Conservation (phyloP, 2,329 filamentous ascomycete species). For the Paracorniculantispora psalliotae region DNA sequence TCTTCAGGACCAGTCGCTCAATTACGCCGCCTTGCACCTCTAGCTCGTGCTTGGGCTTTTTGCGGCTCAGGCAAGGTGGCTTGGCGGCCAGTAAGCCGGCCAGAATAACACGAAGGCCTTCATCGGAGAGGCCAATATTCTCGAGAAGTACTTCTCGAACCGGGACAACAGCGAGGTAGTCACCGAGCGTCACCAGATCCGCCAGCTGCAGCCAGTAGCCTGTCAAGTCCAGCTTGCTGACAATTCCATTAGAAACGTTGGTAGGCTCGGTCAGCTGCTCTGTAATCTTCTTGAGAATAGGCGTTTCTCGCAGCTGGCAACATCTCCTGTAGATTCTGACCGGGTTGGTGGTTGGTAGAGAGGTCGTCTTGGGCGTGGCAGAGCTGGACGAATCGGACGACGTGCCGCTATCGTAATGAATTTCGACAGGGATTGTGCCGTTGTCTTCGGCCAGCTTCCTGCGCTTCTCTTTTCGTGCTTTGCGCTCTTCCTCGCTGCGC, state of each 20-base stretch:
- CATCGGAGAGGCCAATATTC: slow-evolving; percentile 80
- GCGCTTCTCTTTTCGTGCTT: slow-evolving; percentile 86
- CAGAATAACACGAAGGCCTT: slow-evolving; percentile 79
- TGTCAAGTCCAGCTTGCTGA: slow-evolving; percentile 77
- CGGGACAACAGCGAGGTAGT: slow-evolving; percentile 91
- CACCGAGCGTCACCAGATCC: slow-evolving; percentile 82
- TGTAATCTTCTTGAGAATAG: slow-evolving; percentile 85
- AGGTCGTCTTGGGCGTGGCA: slow-evolving; percentile 23
- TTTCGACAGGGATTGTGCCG: slow-evolving; percentile 78
- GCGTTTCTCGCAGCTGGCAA: slow-evolving; percentile 88
- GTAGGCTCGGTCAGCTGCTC: slow-evolving; percentile 73
- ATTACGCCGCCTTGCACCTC: slow-evolving; percentile 64
- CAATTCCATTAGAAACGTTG: slow-evolving; percentile 67
- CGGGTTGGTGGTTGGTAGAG: slow-evolving; percentile 78
- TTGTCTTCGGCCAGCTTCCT: slow-evolving; percentile 81
- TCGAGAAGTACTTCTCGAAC: slow-evolving; percentile 82
- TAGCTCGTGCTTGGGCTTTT: slow-evolving; percentile 38
- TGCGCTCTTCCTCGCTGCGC: slow-evolving; percentile 85
- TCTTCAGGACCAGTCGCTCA: slow-evolving; percentile 82
- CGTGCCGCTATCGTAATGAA: slow-evolving; percentile 66
- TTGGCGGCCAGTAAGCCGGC: slow-evolving; percentile 80
- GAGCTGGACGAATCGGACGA: slow-evolving; percentile 33
- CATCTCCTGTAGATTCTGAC: slow-evolving; percentile 89
- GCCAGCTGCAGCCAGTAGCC: slow-evolving; percentile 78
- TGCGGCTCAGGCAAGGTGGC: slow-evolving; percentile 52